Conservation (phyloP, 768 basidiomycete species). For the Pholiota microspora region DNA sequence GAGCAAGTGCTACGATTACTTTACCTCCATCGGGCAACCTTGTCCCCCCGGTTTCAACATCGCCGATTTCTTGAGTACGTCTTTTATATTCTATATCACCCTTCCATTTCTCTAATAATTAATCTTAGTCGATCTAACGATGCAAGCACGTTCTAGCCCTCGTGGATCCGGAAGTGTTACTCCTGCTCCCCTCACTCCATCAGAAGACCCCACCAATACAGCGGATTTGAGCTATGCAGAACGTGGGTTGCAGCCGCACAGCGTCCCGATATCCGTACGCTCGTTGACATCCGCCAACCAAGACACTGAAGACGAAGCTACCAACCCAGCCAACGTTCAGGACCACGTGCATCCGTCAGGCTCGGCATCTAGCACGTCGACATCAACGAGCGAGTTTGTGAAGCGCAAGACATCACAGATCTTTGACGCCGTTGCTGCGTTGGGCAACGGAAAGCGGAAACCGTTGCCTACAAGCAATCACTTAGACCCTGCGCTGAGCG, state of each 20-base stretch:
- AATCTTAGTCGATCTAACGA: constrained; percentile 65
- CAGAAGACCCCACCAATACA: constrained; percentile 27
- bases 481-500: constrained; percentile 59
- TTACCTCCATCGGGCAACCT: constrained; percentile 70
- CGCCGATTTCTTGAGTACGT: constrained; percentile 92
- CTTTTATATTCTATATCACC: background rate
- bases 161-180: background rate
- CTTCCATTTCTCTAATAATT: background rate
- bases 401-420: constrained; percentile 75
- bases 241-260: constrained; percentile 43
- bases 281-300: constrained; percentile 33
- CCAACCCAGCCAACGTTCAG: background rate
- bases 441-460: constrained; percentile 11
- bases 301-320: constrained; percentile 31
- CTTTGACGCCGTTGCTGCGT: constrained; percentile 48
- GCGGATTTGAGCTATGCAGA: constrained; percentile 67
- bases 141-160: constrained; percentile 48
- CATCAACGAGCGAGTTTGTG: constrained; percentile 43
- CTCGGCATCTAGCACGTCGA: constrained; percentile 29
- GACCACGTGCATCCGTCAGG: background rate
- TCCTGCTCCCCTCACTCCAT: constrained; percentile 5
- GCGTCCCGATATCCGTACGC: constrained; percentile 35
- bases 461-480: constrained; percentile 24
- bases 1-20: constrained; percentile 74
- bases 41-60: constrained; percentile 97